These are phyloP conservation scores for Eucalyptus marginata DNA, from an alignment of 345 rosid species.

Conservation along the genomic window DNA sequence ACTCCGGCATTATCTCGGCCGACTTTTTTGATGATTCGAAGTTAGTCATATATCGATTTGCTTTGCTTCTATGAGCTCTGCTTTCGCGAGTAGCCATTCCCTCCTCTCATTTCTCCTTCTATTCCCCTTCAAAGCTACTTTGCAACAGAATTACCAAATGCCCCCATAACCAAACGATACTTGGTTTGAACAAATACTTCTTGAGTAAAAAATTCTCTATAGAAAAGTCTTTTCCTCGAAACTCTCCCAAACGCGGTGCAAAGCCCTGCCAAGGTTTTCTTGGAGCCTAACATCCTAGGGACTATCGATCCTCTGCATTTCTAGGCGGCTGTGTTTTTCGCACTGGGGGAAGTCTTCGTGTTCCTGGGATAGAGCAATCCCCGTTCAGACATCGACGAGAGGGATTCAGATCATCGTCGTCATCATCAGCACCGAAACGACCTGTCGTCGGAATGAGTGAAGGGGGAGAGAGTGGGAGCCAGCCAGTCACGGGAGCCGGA, in stretches of 20 bases:
- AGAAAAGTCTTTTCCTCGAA: background rate
- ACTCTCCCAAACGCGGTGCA: background rate
- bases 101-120: accelerated
- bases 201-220: accelerated
- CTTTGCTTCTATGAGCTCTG: background rate
- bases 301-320: background rate
- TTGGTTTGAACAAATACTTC: background rate
- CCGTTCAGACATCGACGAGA: background rate
- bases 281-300: background rate
- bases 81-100: background rate
- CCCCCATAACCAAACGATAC: accelerated
- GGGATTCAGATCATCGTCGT: background rate
- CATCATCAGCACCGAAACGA: background rate
- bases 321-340: background rate
- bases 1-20: accelerated
- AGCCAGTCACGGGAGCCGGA: background rate
- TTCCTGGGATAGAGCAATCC: background rate
- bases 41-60: background rate
- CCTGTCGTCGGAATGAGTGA: background rate
- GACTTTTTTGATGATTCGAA: accelerated
- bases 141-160: accelerated
- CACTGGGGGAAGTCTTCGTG: background rate
- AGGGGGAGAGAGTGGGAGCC: background rate
- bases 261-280: background rate
- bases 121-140: background rate